Percentiles rank a stretch among this genome's conserved stretches.
phyloP scores from a whole-genome alignment of 1,139 yeast genomes.

The Pichia sp. region DNA sequence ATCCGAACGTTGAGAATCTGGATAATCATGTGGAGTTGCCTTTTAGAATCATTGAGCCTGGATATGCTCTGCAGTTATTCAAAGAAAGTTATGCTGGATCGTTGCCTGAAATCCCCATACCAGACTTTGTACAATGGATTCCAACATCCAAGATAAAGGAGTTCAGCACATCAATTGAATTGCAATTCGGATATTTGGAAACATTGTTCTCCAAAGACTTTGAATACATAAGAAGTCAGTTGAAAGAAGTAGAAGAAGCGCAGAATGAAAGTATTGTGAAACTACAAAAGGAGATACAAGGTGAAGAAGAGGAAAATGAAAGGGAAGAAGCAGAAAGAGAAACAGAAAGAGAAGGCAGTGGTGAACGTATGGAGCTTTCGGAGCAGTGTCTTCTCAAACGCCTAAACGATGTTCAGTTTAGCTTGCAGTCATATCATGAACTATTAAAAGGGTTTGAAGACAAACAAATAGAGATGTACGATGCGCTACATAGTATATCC shows the following conservation, averaged over 20 bases:
- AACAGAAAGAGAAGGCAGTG: slow-evolving; percentile 11
- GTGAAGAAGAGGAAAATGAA: slow-evolving; percentile 3
- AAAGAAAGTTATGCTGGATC: neutral
- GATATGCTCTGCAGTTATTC: neutral
- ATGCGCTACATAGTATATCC: slow-evolving; percentile 31
- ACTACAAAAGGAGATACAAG: slow-evolving; percentile 20
- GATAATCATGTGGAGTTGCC: too few relatives aligned
- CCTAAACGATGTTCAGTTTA: neutral
- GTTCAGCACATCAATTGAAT: slow-evolving; percentile 19
- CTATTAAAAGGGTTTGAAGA: slow-evolving; percentile 17
- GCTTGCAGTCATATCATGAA: slow-evolving; percentile 7
- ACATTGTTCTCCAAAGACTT: slow-evolving; percentile 7
- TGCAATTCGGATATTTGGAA: slow-evolving; percentile 26
- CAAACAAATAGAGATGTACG: slow-evolving; percentile 32
- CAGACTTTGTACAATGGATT: slow-evolving; percentile 5
- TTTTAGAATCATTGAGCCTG: too few relatives aligned
- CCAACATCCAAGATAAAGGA: slow-evolving; percentile 25
- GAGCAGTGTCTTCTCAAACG: too few relatives aligned
- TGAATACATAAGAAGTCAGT: slow-evolving; percentile 10
- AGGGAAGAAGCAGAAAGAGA: slow-evolving; percentile 10
- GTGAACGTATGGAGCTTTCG: too few relatives aligned
- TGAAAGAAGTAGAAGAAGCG: slow-evolving; percentile 10
- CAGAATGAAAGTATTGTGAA: slow-evolving; percentile 20
- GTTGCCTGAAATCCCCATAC: slow-evolving; percentile 2
- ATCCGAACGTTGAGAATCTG: too few relatives aligned